phyloP scores from a whole-genome alignment of 2,329 filamentous ascomycete genomes.

The Cytospora piceae region DNA sequence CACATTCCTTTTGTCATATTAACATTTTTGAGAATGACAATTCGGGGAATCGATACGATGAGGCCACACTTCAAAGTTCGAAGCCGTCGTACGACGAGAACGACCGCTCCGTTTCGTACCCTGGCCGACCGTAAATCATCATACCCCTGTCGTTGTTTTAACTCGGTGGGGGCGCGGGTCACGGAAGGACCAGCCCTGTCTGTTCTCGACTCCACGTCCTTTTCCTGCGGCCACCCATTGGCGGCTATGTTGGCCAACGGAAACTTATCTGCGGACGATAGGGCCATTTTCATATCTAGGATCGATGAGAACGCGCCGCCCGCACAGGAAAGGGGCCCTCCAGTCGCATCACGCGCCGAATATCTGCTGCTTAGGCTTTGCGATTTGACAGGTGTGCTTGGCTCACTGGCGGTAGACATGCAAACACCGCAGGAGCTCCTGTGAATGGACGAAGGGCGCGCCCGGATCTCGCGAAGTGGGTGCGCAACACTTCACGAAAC shows the following conservation, averaged over 20 bases:
- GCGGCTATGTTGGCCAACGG: conserved; percentile 25
- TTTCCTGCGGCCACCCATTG: conserved; percentile 21
- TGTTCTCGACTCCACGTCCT: conserved; percentile 4
- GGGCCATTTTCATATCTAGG: conserved; percentile 6
- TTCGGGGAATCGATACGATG: conserved; percentile 9
- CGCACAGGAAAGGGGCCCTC: conserved; percentile 6
- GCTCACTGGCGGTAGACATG: neutral
- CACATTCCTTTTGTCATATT: neutral
- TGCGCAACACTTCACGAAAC: neutral
- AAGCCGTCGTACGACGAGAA: conserved; percentile 12
- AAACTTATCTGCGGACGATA: conserved; percentile 13
- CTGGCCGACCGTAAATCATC: conserved; percentile 12
- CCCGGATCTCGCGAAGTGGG: neutral
- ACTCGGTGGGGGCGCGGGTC: conserved; percentile 22
- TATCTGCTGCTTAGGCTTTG: neutral
- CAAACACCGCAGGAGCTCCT: neutral
- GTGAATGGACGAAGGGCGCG: neutral
- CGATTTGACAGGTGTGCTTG: neutral
- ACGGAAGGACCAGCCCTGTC: conserved; percentile 20
- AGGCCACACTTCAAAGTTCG: conserved; percentile 7
- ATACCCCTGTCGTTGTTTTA: conserved; percentile 15
- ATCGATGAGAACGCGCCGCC: conserved; percentile 12
- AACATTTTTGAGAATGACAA: too few species aligned
- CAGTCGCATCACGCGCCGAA: neutral
- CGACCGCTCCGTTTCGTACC: conserved; percentile 16